Evolutionary conservation across 176 grass and related monocot species (phyloP).

Genomic region (Chrysopogon serrulatus): DNA sequence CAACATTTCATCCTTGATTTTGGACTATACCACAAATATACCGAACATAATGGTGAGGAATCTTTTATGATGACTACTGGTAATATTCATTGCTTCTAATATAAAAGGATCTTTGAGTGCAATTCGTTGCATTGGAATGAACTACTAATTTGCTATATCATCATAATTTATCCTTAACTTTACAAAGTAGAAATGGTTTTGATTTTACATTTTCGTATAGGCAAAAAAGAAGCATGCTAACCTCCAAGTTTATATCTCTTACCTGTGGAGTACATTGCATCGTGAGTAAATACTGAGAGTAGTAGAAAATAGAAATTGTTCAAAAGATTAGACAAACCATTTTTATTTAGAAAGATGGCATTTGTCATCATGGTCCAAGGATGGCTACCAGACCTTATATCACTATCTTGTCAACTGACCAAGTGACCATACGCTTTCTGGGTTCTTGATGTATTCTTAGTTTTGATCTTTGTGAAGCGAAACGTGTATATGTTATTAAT

Average conservation of each 20-base stretch:
- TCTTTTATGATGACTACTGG: conserved; percentile 32
- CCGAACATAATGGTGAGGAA: conserved; percentile 68
- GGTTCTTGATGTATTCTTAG: background rate
- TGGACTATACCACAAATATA: conserved; percentile 53
- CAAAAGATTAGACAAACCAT: background rate
- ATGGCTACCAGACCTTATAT: background rate
- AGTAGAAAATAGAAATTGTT: background rate
- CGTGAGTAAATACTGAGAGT: background rate
- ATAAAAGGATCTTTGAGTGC: conserved; percentile 11
- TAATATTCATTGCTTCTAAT: conserved; percentile 39
- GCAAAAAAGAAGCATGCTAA: background rate
- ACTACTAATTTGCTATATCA: conserved; percentile 10
- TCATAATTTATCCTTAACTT: conserved; percentile 16
- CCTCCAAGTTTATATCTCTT: background rate
- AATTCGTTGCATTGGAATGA: background rate
- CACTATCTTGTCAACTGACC: background rate
- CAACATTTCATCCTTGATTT: conserved; percentile 62
- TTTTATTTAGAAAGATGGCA: conserved; percentile 16
- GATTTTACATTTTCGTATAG: background rate
- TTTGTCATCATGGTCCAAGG: background rate
- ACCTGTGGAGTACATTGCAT: background rate
- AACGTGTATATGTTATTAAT: background rate
- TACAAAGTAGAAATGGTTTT: background rate
- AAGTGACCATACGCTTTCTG: background rate
- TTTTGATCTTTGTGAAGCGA: background rate